phyloP scores from a whole-genome alignment of 2,329 filamentous ascomycete species.

The Ploettnerulaceae sp. region DNA sequence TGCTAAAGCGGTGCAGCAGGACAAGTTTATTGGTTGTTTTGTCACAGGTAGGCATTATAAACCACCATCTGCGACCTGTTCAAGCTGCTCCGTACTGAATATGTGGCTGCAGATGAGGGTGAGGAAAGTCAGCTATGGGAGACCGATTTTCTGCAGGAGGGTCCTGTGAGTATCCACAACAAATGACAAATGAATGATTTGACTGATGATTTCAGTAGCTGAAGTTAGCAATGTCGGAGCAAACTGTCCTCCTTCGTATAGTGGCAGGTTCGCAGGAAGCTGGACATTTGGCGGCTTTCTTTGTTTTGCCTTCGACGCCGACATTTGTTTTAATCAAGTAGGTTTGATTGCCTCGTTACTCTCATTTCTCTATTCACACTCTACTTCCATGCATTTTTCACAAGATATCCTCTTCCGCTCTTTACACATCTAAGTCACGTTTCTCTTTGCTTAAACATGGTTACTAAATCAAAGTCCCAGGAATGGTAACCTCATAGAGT shows the following conservation, averaged over 20 bases:
- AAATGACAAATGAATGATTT: not conserved
- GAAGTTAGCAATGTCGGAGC: slow-evolving; percentile 49
- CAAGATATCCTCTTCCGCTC: not conserved
- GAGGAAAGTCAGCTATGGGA: slow-evolving; percentile 71
- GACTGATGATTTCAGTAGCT: slow-evolving; percentile 40
- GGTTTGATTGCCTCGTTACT: slow-evolving; percentile 22
- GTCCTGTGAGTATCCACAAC: slow-evolving; percentile 41
- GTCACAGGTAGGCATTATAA: slow-evolving; percentile 55
- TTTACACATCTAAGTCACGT: not conserved
- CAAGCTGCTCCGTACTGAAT: slow-evolving; percentile 9
- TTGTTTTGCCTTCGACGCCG: slow-evolving; percentile 72
- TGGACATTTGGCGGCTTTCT: slow-evolving; percentile 75
- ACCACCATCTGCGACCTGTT: not conserved
- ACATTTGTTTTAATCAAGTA: slow-evolving; percentile 74
- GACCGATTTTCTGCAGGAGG: slow-evolving; percentile 56
- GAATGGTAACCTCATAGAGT: slow-evolving; percentile 73
- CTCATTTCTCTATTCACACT: not conserved
- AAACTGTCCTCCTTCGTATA: slow-evolving; percentile 67
- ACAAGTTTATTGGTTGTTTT: slow-evolving; percentile 80
- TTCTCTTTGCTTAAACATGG: no score
- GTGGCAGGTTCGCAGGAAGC: slow-evolving; percentile 73
- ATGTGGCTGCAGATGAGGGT: slow-evolving; percentile 53
- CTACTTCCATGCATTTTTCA: not conserved
- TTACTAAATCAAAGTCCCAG: slow-evolving; percentile 34
- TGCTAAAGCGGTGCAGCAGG: slow-evolving; percentile 63